Conservation (phyloP, 2,329 filamentous ascomycete species). For the Monilinia aucupariae region DNA sequence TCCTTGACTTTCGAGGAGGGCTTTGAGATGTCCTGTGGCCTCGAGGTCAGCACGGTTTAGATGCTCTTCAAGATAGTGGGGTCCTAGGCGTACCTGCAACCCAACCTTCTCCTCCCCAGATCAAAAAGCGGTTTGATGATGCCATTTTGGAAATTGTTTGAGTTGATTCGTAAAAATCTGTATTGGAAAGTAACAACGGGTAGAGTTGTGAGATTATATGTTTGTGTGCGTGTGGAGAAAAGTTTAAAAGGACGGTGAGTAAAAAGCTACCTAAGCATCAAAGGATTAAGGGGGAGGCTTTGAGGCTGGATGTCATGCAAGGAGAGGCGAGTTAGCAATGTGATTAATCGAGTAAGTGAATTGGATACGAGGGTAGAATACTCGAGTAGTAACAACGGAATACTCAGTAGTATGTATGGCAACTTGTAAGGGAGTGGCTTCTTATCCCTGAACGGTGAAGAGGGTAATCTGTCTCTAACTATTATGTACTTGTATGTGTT, state of each 20-base stretch:
- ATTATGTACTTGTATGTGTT: not conserved
- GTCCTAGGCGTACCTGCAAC: constrained; percentile 34
- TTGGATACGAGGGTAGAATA: not conserved
- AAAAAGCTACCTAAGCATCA: constrained; percentile 7
- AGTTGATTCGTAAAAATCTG: not conserved
- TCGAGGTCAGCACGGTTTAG: constrained; percentile 12
- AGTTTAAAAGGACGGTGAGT: constrained; percentile 13
- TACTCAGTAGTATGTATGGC: too few relatives aligned
- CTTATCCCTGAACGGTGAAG: constrained; percentile 1
- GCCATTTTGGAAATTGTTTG: constrained; percentile 16
- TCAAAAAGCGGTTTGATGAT: constrained; percentile 43
- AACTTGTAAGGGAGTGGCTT: constrained; percentile 4
- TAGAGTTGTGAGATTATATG: not conserved
- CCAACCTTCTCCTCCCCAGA: constrained; percentile 60
- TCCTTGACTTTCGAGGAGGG: constrained; percentile 50
- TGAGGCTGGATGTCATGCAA: constrained; percentile 14
- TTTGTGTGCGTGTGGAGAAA: not conserved
- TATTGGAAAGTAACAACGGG: not conserved
- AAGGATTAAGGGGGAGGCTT: constrained; percentile 3
- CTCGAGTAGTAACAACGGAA: not conserved
- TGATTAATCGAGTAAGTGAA: constrained; percentile 4
- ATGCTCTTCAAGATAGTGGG: not conserved
- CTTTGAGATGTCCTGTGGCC: constrained; percentile 48
- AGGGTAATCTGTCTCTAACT: not conserved
- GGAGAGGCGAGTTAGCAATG: not conserved